These are phyloP conservation scores for Raddia distichophylla DNA, from an alignment of 176 grass and related monocot species.

Conservation along the genomic window DNA sequence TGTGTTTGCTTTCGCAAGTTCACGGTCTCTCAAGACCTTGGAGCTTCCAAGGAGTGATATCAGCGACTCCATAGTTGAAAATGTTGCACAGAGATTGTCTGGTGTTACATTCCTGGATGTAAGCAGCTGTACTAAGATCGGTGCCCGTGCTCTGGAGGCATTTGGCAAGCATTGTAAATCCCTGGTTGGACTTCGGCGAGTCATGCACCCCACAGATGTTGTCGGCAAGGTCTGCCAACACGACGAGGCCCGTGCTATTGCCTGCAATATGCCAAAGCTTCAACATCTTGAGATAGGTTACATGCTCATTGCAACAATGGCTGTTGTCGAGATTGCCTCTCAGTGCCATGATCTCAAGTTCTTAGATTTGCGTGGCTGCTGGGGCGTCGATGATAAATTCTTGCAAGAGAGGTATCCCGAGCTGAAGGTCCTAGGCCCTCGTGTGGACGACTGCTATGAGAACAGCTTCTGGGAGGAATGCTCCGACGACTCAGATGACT, in stretches of 20 bases:
- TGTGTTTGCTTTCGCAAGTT: constrained; percentile 44
- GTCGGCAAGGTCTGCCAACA: constrained; percentile 73
- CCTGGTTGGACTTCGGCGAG: constrained; percentile 65
- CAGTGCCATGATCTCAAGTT: constrained; percentile 77
- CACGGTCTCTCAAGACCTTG: constrained; percentile 62
- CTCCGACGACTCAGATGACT: constrained; percentile 79
- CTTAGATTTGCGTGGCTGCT: constrained; percentile 90
- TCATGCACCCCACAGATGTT: constrained; percentile 87
- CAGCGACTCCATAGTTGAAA: constrained; percentile 76
- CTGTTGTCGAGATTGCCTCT: constrained; percentile 64
- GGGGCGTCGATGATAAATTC: constrained; percentile 77
- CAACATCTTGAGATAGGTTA: constrained; percentile 82
- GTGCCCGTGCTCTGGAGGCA: constrained; percentile 72
- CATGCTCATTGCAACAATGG: constrained; percentile 65
- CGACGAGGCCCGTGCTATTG: constrained; percentile 85
- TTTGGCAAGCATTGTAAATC: constrained; percentile 81
- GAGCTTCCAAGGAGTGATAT: constrained; percentile 95
- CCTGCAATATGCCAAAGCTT: constrained; percentile 80
- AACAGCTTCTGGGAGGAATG: constrained; percentile 84
- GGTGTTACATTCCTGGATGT: constrained; percentile 83
- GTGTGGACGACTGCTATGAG: constrained; percentile 84
- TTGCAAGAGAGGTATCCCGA: constrained; percentile 58
- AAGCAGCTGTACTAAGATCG: constrained; percentile 88
- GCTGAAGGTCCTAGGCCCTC: constrained; percentile 69
- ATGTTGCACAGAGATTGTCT: constrained; percentile 58